Conservation (phyloP, 345 rosid genomes). For the Mercurialis annua region DNA sequence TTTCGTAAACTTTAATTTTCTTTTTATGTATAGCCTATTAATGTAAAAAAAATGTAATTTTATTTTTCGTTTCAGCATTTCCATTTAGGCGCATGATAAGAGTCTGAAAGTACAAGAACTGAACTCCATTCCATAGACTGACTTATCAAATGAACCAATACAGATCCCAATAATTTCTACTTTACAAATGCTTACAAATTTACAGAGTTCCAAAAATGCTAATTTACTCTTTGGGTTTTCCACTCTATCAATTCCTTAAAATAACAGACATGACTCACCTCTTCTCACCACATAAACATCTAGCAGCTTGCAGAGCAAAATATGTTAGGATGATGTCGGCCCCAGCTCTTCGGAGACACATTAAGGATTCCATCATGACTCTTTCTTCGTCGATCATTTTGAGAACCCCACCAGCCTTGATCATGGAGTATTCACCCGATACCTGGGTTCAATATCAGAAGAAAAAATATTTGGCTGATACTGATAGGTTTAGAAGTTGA, state of each 20-base stretch:
- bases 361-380: conserved; percentile 92
- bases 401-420: conserved; percentile 80
- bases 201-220: not conserved
- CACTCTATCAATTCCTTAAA: not conserved
- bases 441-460: conserved; percentile 35
- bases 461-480: not conserved
- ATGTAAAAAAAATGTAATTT: not conserved
- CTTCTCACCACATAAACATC: conserved; percentile 54
- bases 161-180: not conserved
- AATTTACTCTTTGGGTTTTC: not conserved
- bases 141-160: not conserved
- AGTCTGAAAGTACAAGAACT: not conserved
- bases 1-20: too few species aligned
- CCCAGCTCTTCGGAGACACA: conserved; percentile 85
- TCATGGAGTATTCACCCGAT: conserved; percentile 94
- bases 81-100: not conserved
- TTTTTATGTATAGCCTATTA: too few species aligned
- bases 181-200: not conserved
- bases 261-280: conserved; percentile 13
- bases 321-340: conserved; percentile 81
- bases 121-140: not conserved
- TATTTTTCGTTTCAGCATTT: not conserved
- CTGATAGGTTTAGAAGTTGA: not conserved
- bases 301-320: conserved; percentile 88
- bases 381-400: conserved; percentile 89